Percentiles rank a stretch among this genome's conserved stretches.
phyloP scores from a whole-genome alignment of 2,329 filamentous ascomycete genomes.

The Colletotrichum euphorbiae region DNA sequence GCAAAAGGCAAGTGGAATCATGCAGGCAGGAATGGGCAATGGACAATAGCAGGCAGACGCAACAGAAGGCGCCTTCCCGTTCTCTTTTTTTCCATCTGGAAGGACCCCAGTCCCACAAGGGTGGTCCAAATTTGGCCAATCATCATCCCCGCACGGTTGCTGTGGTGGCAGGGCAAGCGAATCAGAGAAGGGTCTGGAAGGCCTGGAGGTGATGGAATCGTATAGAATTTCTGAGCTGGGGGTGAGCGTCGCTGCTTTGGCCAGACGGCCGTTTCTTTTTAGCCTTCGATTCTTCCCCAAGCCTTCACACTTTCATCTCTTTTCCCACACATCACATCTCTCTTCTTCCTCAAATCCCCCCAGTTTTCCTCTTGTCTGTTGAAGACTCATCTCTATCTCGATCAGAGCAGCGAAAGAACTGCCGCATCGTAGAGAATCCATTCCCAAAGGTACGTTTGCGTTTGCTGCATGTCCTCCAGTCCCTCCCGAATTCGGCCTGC shows the following conservation, averaged over 20 bases:
- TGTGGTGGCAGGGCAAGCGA: constrained; percentile 43
- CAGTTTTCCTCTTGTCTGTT: constrained; percentile 41
- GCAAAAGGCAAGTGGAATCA: too few relatives aligned
- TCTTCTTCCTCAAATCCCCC: constrained; percentile 2
- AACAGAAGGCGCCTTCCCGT: constrained; percentile 23
- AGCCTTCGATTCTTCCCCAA: constrained; percentile 44
- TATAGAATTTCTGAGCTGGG: constrained; percentile 56
- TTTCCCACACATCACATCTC: constrained; percentile 35
- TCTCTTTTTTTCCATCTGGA: constrained; percentile 24
- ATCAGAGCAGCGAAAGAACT: constrained; percentile 45
- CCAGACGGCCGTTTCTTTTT: constrained; percentile 50
- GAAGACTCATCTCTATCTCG: constrained; percentile 41
- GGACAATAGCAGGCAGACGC: neutral
- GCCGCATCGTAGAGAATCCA: constrained; percentile 36
- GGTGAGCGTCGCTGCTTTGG: constrained; percentile 40
- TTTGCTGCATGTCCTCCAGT: constrained; percentile 21
- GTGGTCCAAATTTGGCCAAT: constrained; percentile 37
- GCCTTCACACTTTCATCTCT: constrained; percentile 30
- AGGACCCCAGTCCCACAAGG: neutral
- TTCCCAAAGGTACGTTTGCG: constrained; percentile 39
- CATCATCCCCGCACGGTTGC: constrained; percentile 40
- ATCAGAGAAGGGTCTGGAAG: constrained; percentile 43
- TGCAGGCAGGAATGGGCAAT: too few relatives aligned
- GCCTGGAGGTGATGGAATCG: constrained; percentile 54
- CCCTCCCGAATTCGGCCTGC: neutral